Evolutionary conservation across 2,329 filamentous ascomycete species (phyloP).

Genomic region (Rutstroemia sp.): DNA sequence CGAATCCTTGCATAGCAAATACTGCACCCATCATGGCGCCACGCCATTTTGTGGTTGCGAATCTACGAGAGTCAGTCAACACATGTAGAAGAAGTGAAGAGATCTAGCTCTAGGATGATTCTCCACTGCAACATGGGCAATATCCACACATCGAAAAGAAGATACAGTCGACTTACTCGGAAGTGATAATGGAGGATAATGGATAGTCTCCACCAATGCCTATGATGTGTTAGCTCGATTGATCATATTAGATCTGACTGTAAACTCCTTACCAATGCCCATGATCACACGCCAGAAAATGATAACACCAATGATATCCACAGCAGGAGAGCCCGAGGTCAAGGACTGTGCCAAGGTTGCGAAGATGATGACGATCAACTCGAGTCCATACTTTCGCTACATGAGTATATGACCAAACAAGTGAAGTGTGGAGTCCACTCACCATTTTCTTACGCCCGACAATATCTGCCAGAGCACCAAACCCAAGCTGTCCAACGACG

Average conservation of each 20-base stretch:
- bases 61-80: slow-evolving; percentile 31
- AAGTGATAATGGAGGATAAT: slow-evolving; percentile 75
- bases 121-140: no score
- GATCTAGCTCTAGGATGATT: no score
- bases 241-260: neutral
- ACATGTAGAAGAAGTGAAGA: no score
- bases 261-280: slow-evolving; percentile 27
- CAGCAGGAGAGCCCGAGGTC: slow-evolving; percentile 50
- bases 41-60: slow-evolving; percentile 77
- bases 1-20: slow-evolving; percentile 82
- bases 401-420: neutral
- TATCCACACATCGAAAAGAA: no score
- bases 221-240: slow-evolving; percentile 33
- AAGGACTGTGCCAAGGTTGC: slow-evolving; percentile 66
- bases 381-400: slow-evolving; percentile 54
- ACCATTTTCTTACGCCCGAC: slow-evolving; percentile 63
- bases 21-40: slow-evolving; percentile 83
- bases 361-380: slow-evolving; percentile 72
- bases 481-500: slow-evolving; percentile 72
- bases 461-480: slow-evolving; percentile 68
- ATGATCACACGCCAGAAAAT: slow-evolving; percentile 81
- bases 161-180: slow-evolving; percentile 40
- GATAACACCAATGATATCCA: slow-evolving; percentile 56
- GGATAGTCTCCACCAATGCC: slow-evolving; percentile 76
- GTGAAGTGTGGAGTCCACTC: neutral